Evolutionary conservation across 2,329 filamentous ascomycete genomes (phyloP), one percentile per base, ranked within the genome.

Genomic region (Trichophyton simii): DNA sequence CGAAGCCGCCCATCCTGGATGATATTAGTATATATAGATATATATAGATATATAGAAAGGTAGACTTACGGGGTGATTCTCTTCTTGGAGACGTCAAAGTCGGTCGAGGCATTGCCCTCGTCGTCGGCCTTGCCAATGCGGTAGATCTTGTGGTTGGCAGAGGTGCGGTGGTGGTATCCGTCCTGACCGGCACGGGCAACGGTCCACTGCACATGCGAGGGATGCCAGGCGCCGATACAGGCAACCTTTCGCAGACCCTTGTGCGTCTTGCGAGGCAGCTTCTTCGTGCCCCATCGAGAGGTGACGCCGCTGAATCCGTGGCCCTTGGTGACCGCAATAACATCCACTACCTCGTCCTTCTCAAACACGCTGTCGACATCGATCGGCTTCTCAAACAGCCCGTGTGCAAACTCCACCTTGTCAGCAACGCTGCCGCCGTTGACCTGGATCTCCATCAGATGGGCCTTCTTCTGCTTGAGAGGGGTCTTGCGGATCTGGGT

Each of bases 151-250:
- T 99, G 94, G 89, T 99, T 99, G 83, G 94, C 89, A 67, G 94
- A 97, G 76, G 94, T 99, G 88, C 94, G 91, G 84, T 99, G 94
- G 80, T 99, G 94, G 87, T 99, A 99, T 85, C 94, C 94, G 80
- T 87, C 86, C 83, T 99, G 94, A 96, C 94, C 94, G 69, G 94
- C 94, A 88, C 94, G 94, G 77, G 92, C 94, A 83, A 99, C 94
- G 78, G 94, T 99, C 94, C 94, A 99, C 84, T 99, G 94, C 80
- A 99, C 94, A 90, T 99, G 94, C 80, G 89, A 91, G 77, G 94
- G 94, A 85, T 99, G 94, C 94, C 94, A 99, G 73, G 94, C 94
- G 89, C 94, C 94, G 80, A 99, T 99, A 96, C 94, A 99, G 77
- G 94, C 94, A 73, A 99, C 92, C 89, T 99, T 99, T 76, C 94